phyloP scores from a whole-genome alignment of 164 flowering plant species.

The Amborella trichopoda region DNA sequence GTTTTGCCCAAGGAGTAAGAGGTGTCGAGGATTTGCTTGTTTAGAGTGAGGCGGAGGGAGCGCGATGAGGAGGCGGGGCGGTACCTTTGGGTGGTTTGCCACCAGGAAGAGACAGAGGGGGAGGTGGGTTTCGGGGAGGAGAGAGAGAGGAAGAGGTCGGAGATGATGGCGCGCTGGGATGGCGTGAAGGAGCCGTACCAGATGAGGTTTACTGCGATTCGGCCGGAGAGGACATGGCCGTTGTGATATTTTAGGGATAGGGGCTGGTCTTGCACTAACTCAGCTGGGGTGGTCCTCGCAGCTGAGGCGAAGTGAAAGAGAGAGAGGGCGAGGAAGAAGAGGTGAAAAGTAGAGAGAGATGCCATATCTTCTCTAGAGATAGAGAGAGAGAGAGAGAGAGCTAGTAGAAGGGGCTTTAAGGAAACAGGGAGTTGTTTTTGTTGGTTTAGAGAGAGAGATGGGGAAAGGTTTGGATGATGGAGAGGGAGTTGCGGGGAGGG shows the following conservation, averaged over 20 bases:
- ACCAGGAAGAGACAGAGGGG: slow-evolving; percentile 23
- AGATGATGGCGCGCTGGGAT: slow-evolving; percentile 11
- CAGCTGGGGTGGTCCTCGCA: slow-evolving; percentile 17
- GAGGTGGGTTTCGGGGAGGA: slow-evolving; percentile 10
- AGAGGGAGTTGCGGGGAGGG: neutral
- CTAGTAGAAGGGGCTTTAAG: too few relatives aligned
- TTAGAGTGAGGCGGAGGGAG: slow-evolving; percentile 1
- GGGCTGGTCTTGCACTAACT: slow-evolving; percentile 13
- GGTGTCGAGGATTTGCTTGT: slow-evolving; percentile 7
- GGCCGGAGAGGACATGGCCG: slow-evolving; percentile 19
- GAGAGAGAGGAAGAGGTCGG: slow-evolving; percentile 18
- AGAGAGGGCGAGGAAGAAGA: neutral
- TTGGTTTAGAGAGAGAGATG: neutral
- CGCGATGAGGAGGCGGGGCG: neutral
- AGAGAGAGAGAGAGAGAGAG: neutral
- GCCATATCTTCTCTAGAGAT: neutral
- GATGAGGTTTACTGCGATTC: slow-evolving; percentile 13
- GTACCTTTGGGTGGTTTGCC: slow-evolving; percentile 19
- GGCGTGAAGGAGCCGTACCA: slow-evolving; percentile 24
- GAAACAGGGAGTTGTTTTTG: too few relatives aligned
- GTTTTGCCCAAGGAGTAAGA: slow-evolving; percentile 4
- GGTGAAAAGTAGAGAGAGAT: neutral
- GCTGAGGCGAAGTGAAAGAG: slow-evolving; percentile 5
- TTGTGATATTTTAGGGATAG: slow-evolving; percentile 15
- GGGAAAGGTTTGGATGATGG: neutral